A percentile compares a stretch with the other conserved stretches of the same genome.
These are phyloP conservation scores for Tricholoma furcatifolium DNA, from an alignment of 768 basidiomycete genomes.

Conservation along the genomic window DNA sequence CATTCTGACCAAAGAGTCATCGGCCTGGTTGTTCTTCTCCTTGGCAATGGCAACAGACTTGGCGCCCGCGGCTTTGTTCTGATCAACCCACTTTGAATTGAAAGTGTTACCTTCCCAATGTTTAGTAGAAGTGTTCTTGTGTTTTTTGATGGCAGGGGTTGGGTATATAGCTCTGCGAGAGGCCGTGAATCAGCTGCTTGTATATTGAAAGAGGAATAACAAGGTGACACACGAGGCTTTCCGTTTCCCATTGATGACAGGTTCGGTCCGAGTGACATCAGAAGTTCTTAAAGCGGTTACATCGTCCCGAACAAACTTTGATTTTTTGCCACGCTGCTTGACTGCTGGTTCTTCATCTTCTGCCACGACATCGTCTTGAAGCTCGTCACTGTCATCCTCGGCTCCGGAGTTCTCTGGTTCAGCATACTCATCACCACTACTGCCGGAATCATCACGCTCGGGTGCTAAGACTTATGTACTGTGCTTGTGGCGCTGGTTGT, in stretches of 20 bases:
- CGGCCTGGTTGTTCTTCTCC: background rate
- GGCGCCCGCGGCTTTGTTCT: background rate
- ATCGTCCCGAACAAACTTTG: background rate
- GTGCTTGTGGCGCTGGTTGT: background rate
- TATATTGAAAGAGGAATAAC: too few relatives aligned
- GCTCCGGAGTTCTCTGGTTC: background rate
- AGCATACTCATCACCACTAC: background rate
- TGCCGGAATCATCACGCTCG: background rate
- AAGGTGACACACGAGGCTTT: too few relatives aligned
- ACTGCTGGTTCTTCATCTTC: background rate
- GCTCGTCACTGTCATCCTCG: background rate
- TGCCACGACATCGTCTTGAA: background rate
- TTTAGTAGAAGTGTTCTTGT: too few relatives aligned
- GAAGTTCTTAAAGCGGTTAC: background rate
- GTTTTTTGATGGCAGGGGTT: too few relatives aligned
- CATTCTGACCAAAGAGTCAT: background rate
- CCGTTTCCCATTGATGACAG: too few relatives aligned
- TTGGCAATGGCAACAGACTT: background rate
- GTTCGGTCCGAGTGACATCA: too few relatives aligned
- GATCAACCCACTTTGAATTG: too few relatives aligned
- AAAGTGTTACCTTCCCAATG: too few relatives aligned
- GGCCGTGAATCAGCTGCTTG: too few relatives aligned
- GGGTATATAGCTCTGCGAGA: too few relatives aligned
- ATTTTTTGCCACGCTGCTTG: background rate
- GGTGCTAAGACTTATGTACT: background rate